phyloP scores from a whole-genome alignment of 129 eudicot genomes.

The Escallonia rubra region DNA sequence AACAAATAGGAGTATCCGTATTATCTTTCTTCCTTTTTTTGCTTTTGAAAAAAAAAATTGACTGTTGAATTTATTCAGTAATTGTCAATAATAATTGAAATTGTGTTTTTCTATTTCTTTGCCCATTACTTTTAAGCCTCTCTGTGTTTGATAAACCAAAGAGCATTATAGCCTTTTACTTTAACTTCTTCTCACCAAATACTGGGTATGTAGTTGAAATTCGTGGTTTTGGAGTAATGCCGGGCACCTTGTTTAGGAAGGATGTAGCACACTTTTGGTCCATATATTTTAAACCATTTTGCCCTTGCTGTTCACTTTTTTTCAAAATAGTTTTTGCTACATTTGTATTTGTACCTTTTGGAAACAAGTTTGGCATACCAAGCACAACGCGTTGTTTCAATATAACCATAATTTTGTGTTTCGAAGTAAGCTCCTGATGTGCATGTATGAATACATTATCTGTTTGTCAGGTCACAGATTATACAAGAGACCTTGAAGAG shows the following conservation, averaged over 20 bases:
- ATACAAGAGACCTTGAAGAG: slow-evolving; percentile 93
- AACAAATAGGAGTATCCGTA: background rate
- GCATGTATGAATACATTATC: slow-evolving; percentile 20
- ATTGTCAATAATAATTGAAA: background rate
- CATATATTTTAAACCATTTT: too few species aligned
- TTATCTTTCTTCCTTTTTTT: background rate
- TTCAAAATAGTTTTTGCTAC: too few species aligned
- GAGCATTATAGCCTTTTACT: background rate
- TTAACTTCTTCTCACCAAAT: background rate
- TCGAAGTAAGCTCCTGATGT: too few species aligned
- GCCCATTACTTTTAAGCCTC: background rate
- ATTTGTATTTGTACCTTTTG: too few species aligned
- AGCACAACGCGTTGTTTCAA: too few species aligned
- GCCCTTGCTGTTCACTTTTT: too few species aligned
- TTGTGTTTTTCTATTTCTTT: background rate
- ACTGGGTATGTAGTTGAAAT: too few species aligned
- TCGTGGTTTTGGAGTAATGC: too few species aligned
- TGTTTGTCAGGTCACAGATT: slow-evolving; percentile 75
- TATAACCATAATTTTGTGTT: too few species aligned
- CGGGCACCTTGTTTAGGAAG: too few species aligned
- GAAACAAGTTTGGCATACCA: too few species aligned
- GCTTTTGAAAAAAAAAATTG: background rate
- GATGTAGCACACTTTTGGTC: too few species aligned
- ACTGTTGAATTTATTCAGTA: background rate
- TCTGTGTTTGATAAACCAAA: background rate